A percentile compares a stretch with the other conserved stretches of the same genome.
Conservation (phyloP, 345 rosid species). For the Rhizophora mangle region DNA sequence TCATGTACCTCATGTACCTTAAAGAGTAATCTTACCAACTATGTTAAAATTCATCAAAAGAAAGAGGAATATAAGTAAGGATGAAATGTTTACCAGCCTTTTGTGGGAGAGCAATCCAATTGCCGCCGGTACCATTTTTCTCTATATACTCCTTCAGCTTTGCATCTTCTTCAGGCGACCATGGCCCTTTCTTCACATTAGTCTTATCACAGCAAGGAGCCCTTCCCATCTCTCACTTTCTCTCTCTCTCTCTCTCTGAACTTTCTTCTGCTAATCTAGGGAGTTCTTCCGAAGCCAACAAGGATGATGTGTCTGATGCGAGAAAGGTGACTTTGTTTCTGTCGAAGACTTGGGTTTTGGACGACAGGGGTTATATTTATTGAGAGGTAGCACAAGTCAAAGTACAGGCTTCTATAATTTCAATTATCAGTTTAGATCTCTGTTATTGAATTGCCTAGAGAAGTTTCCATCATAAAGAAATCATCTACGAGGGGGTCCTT, state of each 20-base stretch:
- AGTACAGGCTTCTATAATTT: slow-evolving; percentile 21
- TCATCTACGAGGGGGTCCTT: slow-evolving; percentile 5
- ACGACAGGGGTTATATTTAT: slow-evolving; percentile 6
- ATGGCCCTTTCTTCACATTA: slow-evolving; percentile 33
- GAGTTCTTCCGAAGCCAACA: slow-evolving; percentile 6
- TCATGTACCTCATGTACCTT: background rate
- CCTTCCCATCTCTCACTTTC: slow-evolving; percentile 27
- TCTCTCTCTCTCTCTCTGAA: background rate
- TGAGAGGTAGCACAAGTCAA: slow-evolving; percentile 36
- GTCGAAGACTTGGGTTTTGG: slow-evolving; percentile 9
- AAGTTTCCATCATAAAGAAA: slow-evolving; percentile 29
- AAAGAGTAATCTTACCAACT: background rate
- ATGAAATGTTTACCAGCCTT: slow-evolving; percentile 25
- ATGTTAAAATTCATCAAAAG: background rate
- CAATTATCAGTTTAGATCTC: slow-evolving; percentile 13
- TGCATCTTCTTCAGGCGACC: slow-evolving; percentile 35
- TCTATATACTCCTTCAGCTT: slow-evolving; percentile 30
- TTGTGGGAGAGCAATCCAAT: slow-evolving; percentile 33
- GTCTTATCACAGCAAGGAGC: slow-evolving; percentile 35
- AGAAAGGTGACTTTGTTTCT: background rate
- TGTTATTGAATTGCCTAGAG: slow-evolving; percentile 14
- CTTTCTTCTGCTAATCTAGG: background rate
- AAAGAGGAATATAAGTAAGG: background rate
- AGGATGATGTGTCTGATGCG: background rate
- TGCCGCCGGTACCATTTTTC: slow-evolving; percentile 23